phyloP scores from a whole-genome alignment of 2,329 filamentous ascomycete genomes.

The Neonectria coccinea region DNA sequence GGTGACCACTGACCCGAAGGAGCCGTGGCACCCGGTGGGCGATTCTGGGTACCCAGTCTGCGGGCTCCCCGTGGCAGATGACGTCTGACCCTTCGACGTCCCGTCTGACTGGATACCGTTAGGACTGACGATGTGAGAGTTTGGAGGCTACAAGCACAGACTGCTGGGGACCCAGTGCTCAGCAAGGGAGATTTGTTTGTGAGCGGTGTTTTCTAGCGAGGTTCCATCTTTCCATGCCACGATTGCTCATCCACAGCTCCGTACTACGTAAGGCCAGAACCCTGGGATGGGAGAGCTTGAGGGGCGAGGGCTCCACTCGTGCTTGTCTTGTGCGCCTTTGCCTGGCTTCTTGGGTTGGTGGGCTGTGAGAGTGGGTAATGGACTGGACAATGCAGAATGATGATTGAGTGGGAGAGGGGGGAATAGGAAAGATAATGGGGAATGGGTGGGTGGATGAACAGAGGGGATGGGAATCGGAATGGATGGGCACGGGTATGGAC shows the following conservation, averaged over 20 bases:
- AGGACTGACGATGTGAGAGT: background rate
- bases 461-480: background rate
- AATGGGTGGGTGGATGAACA: background rate
- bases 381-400: background rate
- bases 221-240: constrained; percentile 29
- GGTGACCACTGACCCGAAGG: constrained; percentile 33
- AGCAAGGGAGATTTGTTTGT: constrained; percentile 11
- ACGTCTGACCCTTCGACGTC: constrained; percentile 26
- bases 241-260: constrained; percentile 12
- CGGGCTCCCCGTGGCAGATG: constrained; percentile 24
- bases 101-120: constrained; percentile 9
- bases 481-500: background rate
- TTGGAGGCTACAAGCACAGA: constrained; percentile 19
- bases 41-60: constrained; percentile 3
- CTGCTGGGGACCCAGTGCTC: constrained; percentile 21
- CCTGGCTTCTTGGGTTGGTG: constrained; percentile 14
- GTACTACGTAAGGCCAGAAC: constrained; percentile 10
- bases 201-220: constrained; percentile 29
- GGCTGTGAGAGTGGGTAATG: constrained; percentile 14
- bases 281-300: background rate
- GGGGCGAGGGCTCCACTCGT: constrained; percentile 15
- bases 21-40: constrained; percentile 39
- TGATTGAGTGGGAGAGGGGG: background rate
- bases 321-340: constrained; percentile 16
- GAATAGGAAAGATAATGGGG: constrained; percentile 4